Evolutionary conservation across 1,284 basidiomycete species (phyloP), one percentile per base, ranked within the genome.

Genomic region (Sporisorium reilianum): DNA sequence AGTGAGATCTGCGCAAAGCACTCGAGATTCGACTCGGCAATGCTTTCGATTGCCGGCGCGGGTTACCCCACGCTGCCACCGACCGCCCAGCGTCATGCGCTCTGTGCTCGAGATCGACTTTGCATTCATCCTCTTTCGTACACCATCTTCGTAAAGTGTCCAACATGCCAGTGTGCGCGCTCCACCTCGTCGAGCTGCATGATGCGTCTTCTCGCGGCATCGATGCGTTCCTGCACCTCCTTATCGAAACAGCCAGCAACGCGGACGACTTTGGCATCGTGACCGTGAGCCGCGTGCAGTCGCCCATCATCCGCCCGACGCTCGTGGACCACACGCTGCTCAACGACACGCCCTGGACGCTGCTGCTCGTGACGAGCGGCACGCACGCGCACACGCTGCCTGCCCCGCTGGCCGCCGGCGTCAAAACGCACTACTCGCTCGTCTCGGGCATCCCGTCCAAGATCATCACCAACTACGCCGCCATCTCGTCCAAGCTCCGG

Each of bases 301-400:
- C 57, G 8, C 65, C 69, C 53, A 68, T 73, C 62, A 77, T 77
- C 28, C 52, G 64, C 5, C 46, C 75, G 1, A 68, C 60, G 0
- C 25, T 61, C 11, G 25, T 77, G 28, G 75, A 77, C 42, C 41
- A 54, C 36, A 46, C 40, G n/a, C 40, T 66, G 14, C 63, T 77
- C 54, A 68, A 63, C 41, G 42, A 64, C 0, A 77, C 69, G 2
- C 55, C 53, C 11, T 77, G 75, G 75, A 55, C 75, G 2, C 54
- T 77, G 4, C 55, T 77, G 22, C 44, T 77, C 30, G 49, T 77
- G 38, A 26, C 56, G 36, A 30, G 25, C 3, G 64, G 59, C 5
- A 14, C 48, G 18, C 20, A 34, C 6, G 34, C 63, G 5, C 54
- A 55, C 28, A 20, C 11, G 3, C 30, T 64, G 12, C 49, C 58